Base-by-base conservation (phyloP, 371 early-diverging fungal species). In the Syncephalastrum monosporum region DNA sequence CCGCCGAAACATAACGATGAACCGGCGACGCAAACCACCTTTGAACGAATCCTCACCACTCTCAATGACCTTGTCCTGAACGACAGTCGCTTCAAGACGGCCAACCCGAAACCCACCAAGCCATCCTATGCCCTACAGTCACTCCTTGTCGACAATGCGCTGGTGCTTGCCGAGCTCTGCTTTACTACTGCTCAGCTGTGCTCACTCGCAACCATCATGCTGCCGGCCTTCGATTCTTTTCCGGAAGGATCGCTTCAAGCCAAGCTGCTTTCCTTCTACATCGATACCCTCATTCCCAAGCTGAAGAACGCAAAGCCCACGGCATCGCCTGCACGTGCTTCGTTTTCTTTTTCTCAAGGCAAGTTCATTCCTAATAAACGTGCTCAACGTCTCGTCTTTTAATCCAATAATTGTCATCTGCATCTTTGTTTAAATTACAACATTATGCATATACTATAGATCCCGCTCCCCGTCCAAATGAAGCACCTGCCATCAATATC, bases 51-150 rank as follows among this genome's bases (percentile, higher is more conserved):
- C 42, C 53, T 81, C 25, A 53, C 64, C 6, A 62, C 71, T 2
- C 52, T 85, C 13, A 72, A 76, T 25, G 85, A 85, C 43, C 52
- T 85, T 6, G 65, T 85, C 7, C 59, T 75, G 0, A 81, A 85
- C 43, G 85, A 85, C 47, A 77, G 81, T 57, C 77, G 78, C n/a
- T 85, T 74, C 60, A 72, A 59, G 47, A 58, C 77, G 12, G 67
- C 74, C 7, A 69, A 78, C 42, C 79, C 81, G 4, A 77, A 79
- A 21, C 85, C 85, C 17, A 77, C 82, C 5, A 69, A 82, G 16
- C 85, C 85, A 12, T 79, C 82, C 0, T 82, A 68, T 61, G 69
- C 69, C 6, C 65, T 83, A 49, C 85, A 85, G 47, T 67, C 79
- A 1, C 49, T 83, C 13, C 59, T 83, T 7, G 60, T 85, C 15